Evolutionary conservation across 371 early-diverging fungal species (phyloP), one percentile per base, ranked within the genome.

Genomic region (Syncephalastrum sp.): DNA sequence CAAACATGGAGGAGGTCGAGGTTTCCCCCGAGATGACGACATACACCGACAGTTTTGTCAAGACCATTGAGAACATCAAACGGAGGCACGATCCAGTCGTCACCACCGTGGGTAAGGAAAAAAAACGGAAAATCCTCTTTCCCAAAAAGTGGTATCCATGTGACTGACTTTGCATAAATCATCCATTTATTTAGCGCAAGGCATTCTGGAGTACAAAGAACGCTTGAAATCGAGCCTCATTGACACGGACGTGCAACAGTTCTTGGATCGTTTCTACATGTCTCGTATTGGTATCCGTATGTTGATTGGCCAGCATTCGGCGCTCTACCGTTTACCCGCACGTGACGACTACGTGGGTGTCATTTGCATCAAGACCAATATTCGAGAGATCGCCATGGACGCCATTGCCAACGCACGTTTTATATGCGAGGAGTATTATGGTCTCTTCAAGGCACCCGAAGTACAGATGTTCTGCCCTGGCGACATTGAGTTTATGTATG

Each of bases 221-320:
- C 67, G 70, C 63, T 83, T 66, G 61, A 82, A 72, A 47, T 77
- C 77, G 4, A 65, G 75, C 13, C 43, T 70, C 13, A 84, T 93
- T 21, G 93, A 94, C 65, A 83, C 85, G 24, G 93, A 90, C 42
- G 82, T 96, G 13, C 96, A 98, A 72, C 80, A 84, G 27, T 98
- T 98, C 68, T 75, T 98, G 59, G 97, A 97, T 75, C 86, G 96
- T 23, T 98, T 98, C 76, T 97, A 96, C 79, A 88, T 97, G 88
- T 95, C 95, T 21, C 90, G 98, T 50, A 98, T 98, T 61, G 98
- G 98, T 21, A 97, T 98, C 61, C 90, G 98, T 57, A 94, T 96
- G 94, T 79, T 97, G 43, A 92, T 95, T 54, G 89, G 93, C 27
- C 93, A 93, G 65, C 92, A 91, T 56, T 84, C 91, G 44, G 87